Conservation (phyloP, 1,284 basidiomycete species). For the Pseudozyma thailandica region DNA sequence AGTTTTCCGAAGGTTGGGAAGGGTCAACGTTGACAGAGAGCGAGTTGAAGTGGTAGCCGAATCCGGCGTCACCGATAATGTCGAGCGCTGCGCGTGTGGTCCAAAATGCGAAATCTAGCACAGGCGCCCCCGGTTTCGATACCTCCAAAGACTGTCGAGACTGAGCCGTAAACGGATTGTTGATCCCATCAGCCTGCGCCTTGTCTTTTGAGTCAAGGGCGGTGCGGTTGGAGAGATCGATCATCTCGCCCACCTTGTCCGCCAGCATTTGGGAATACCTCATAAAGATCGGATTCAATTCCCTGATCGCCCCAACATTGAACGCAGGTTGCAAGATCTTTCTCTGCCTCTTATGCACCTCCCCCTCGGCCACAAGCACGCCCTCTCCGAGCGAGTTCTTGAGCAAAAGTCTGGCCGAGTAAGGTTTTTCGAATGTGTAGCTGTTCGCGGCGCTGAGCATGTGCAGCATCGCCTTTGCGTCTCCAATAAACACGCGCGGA, state of each 20-base stretch:
- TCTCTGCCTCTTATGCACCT: slow-evolving; percentile 58
- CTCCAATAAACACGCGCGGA: slow-evolving; percentile 58
- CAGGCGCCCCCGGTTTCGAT: slow-evolving; percentile 29
- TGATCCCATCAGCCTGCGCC: slow-evolving; percentile 22
- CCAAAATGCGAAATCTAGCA: slow-evolving; percentile 51
- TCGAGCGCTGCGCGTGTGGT: slow-evolving; percentile 50
- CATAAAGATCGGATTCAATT: slow-evolving; percentile 56
- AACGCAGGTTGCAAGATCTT: slow-evolving; percentile 64
- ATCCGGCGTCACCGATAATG: slow-evolving; percentile 61
- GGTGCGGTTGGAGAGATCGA: slow-evolving; percentile 31
- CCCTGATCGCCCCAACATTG: slow-evolving; percentile 49
- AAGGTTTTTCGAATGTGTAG: slow-evolving; percentile 63
- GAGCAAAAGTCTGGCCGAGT: slow-evolving; percentile 33
- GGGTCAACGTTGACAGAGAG: slow-evolving; percentile 39
- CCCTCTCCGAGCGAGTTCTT: slow-evolving; percentile 62
- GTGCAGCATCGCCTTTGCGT: slow-evolving; percentile 58
- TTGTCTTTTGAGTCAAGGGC: background rate
- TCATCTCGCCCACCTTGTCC: slow-evolving; percentile 35
- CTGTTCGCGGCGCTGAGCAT: slow-evolving; percentile 56
- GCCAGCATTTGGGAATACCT: slow-evolving; percentile 36
- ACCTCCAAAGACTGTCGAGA: slow-evolving; percentile 6
- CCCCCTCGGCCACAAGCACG: slow-evolving; percentile 59
- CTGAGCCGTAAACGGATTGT: slow-evolving; percentile 21
- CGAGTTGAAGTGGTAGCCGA: slow-evolving; percentile 50
- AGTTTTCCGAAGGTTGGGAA: slow-evolving; percentile 9